Percentiles rank a stretch among this genome's conserved stretches.
Evolutionary conservation across 2,329 filamentous ascomycete species (phyloP).

Genomic region (Bisporella sp.): DNA sequence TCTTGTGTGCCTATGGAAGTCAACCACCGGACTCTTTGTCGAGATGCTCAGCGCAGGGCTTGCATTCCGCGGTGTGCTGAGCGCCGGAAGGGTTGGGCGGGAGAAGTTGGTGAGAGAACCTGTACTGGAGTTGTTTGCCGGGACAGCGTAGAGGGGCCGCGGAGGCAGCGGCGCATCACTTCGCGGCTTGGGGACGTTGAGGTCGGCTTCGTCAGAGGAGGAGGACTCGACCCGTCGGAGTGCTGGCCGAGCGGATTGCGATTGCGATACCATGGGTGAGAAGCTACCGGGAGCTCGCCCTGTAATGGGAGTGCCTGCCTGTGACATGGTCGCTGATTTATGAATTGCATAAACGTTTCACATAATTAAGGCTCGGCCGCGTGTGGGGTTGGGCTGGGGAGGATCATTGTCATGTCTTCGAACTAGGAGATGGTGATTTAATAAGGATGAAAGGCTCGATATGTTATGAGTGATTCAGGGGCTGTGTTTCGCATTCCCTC

Average conservation of each 20-base stretch:
- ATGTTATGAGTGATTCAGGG: too few species aligned
- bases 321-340: conserved; percentile 17
- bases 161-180: conserved; percentile 25
- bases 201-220: conserved; percentile 35
- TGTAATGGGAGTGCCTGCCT: conserved; percentile 15
- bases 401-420: too few species aligned
- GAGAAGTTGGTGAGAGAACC: conserved; percentile 47
- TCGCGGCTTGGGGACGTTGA: conserved; percentile 42
- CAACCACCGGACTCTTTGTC: conserved; percentile 26
- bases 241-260: conserved; percentile 29
- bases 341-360: conserved; percentile 7
- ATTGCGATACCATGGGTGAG: conserved; percentile 23
- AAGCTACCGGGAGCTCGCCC: conserved; percentile 26
- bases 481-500: too few species aligned
- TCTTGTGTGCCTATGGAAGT: conserved; percentile 43
- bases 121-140: conserved; percentile 42
- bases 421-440: too few species aligned
- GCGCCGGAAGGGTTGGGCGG: conserved; percentile 36
- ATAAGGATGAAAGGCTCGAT: too few species aligned
- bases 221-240: conserved; percentile 40
- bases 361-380: too few species aligned
- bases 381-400: too few species aligned
- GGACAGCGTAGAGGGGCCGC: conserved; percentile 46
- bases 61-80: conserved; percentile 24
- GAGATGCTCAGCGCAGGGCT: conserved; percentile 37